These are phyloP conservation scores for Pichia sp. DNA, from an alignment of 1,139 yeast species.

Conservation along the genomic window DNA sequence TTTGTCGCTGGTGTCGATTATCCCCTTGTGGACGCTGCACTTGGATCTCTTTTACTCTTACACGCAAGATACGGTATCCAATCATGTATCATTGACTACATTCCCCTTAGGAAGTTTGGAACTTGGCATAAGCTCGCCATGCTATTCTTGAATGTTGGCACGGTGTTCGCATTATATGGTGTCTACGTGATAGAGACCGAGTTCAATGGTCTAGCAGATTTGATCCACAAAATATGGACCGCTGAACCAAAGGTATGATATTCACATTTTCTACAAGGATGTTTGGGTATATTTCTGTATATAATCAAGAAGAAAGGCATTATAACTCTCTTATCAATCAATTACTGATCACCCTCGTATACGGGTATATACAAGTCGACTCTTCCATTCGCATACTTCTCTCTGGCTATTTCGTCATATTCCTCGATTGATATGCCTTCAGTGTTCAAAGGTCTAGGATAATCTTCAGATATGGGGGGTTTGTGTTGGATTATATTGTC, in stretches of 20 bases:
- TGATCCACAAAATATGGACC: slow-evolving; percentile 13
- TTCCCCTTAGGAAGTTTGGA: slow-evolving; percentile 69
- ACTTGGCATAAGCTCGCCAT: slow-evolving; percentile 54
- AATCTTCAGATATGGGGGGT: no score
- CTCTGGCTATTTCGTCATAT: no score
- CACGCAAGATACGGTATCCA: slow-evolving; percentile 70
- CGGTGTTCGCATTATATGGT: slow-evolving; percentile 58
- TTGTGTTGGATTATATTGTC: no score
- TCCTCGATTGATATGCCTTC: no score
- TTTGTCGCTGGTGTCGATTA: slow-evolving; percentile 47
- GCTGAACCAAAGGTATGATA: slow-evolving; percentile 5
- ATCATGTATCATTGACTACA: slow-evolving; percentile 73
- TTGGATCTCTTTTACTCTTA: slow-evolving; percentile 48
- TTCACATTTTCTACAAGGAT: no score
- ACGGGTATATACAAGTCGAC: no score
- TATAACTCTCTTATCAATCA: no score
- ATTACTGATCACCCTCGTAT: no score
- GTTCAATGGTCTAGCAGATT: slow-evolving; percentile 34
- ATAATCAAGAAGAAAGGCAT: no score
- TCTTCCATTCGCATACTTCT: no score
- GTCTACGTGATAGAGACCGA: slow-evolving; percentile 56
- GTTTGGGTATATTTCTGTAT: no score
- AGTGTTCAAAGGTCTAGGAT: no score
- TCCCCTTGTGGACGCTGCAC: slow-evolving; percentile 50
- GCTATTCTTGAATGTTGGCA: slow-evolving; percentile 56